Base-by-base conservation (phyloP, 805 yeast species). In the Metschnikowia borealis region DNA sequence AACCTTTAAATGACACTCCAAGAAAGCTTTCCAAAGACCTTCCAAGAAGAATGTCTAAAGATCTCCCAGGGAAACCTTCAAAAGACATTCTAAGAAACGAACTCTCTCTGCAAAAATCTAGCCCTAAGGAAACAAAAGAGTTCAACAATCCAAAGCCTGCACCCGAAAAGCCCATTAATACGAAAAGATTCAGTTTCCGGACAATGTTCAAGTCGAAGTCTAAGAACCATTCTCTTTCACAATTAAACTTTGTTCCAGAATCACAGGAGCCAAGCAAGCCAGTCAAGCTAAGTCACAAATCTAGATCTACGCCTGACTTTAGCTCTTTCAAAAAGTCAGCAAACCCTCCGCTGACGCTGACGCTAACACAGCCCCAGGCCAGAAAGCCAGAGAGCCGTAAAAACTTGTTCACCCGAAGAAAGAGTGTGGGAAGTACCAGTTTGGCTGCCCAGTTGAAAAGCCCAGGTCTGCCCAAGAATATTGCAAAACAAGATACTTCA, bases 131-230 rank as follows among this genome's bases (percentile, higher is more conserved):
- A 3, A 38, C 13, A 26, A 38, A 38, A 38, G 41, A 38, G 18
- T 13, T 10, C n/a, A 14, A 11, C 13, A 49, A 37, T n/a, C 8
- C 50, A 13, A 33, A 48, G 32, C 37, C 47, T 17, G 50, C 14
- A 13, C 17, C 46, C 20, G 40, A 26, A 23, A 53, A 56, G 18
- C 32, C 50, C 5, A 41, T 40, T 2, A 53, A 47, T 38, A 60
- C 62, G 58, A 68, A 70, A 46, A 66, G 66, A 51, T 73, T 73
- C 51, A 68, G 74, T 39, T 69, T 73, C 60, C 66, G 64, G 43
- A 62, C 70, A 1, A 60, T 73, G 26, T 73, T 73, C 60, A 71
- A 67, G 52, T 64, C 65, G 53, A 71, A 65, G 52, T 65, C 73
- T 2, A 70, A 66, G 49, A 58, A 50, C 47, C 71, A 66, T 47